A percentile compares a stretch with the other conserved stretches of the same genome.
Evolutionary conservation across 2,329 filamentous ascomycete genomes (phyloP).

Genomic region (Claviceps sp.): DNA sequence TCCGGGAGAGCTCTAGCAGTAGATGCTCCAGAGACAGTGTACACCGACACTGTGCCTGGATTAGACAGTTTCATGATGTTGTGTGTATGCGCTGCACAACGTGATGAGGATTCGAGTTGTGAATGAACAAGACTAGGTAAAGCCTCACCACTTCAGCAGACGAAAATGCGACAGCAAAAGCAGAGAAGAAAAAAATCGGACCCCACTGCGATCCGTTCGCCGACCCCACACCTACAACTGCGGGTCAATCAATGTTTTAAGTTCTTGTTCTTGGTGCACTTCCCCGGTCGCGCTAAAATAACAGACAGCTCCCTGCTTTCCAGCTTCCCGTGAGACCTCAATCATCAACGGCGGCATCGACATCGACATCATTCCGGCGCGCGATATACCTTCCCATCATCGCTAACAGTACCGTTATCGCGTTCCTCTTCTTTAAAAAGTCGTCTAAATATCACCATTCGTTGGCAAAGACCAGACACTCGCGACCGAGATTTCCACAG

Average conservation of each 20-base stretch:
- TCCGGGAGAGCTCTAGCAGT: conserved; percentile 82
- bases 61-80: conserved; percentile 64
- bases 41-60: conserved; percentile 73
- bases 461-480: neutral
- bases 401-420: neutral
- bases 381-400: neutral
- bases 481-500: neutral
- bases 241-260: neutral
- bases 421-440: neutral
- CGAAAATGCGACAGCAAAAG: neutral
- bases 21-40: conserved; percentile 86
- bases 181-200: neutral
- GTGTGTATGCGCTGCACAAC: neutral
- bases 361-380: neutral
- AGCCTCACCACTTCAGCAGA: neutral
- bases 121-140: neutral
- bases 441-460: neutral
- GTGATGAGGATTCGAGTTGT: neutral
- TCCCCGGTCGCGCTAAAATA: neutral
- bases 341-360: conserved; percentile 1
- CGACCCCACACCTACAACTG: neutral
- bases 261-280: neutral
- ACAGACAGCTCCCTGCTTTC: neutral
- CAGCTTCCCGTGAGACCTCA: conserved; percentile 3
- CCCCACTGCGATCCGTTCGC: neutral